Conservation (phyloP, 2,329 filamentous ascomycete genomes). For the Phyllosticta capitalensis region DNA sequence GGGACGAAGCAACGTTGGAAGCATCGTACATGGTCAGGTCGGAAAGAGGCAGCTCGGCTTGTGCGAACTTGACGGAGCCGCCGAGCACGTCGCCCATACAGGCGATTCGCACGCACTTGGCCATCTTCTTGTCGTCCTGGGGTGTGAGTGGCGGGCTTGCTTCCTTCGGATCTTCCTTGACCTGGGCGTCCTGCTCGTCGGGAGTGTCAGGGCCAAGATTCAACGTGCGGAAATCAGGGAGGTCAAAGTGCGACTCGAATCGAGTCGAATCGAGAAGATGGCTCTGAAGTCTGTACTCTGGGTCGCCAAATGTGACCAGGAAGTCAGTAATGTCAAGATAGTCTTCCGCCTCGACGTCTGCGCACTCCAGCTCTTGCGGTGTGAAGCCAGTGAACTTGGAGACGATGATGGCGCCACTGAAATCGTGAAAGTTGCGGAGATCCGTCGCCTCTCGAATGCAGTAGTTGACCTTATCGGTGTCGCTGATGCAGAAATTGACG, state of each 20-base stretch:
- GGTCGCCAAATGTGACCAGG: background rate
- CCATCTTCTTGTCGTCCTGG: background rate
- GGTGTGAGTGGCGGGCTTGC: background rate
- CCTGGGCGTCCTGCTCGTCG: background rate
- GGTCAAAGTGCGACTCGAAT: background rate
- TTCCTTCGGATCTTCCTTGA: background rate
- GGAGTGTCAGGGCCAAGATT: background rate
- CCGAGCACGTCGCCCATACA: background rate
- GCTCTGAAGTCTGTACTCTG: background rate
- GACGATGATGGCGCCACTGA: background rate
- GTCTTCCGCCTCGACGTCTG: background rate
- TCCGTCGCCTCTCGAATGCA: background rate
- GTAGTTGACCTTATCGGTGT: background rate
- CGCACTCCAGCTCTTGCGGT: background rate
- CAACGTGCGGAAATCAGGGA: background rate
- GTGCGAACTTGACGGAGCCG: background rate
- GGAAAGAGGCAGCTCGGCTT: background rate
- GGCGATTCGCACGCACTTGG: slow-evolving; percentile 1
- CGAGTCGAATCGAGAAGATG: background rate
- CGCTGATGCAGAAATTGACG: background rate
- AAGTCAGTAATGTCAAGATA: slow-evolving; percentile 1
- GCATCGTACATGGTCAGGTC: background rate
- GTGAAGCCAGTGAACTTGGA: background rate
- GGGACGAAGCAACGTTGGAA: background rate
- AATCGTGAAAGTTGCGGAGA: background rate